A percentile compares a stretch with the other conserved stretches of the same genome.
Conservation (phyloP, 257 asterid species). For the Fraxinus cuspidata region DNA sequence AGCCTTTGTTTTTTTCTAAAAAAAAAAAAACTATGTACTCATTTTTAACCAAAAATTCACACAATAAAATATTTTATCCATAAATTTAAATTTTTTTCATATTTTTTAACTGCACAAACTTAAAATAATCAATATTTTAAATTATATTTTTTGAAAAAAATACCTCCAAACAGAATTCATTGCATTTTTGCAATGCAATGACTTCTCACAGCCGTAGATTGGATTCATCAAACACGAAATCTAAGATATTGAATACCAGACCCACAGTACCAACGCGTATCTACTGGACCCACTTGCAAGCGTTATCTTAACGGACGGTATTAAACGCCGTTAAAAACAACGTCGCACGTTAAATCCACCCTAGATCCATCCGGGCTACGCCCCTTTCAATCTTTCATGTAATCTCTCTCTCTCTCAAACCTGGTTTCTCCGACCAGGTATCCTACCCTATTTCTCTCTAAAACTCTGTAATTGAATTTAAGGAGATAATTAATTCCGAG, state of each 20-base stretch:
- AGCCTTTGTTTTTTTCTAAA: too few species aligned
- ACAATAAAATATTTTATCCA: too few species aligned
- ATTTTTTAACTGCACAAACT: too few species aligned
- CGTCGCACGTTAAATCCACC: conserved; percentile 59
- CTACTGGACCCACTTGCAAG: conserved; percentile 35
- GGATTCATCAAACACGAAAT: conserved; percentile 30
- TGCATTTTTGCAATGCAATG: conserved; percentile 1
- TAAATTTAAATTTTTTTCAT: too few species aligned
- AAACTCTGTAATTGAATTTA: conserved; percentile 7
- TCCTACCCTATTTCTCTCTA: conserved; percentile 40
- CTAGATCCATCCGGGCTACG: conserved; percentile 50
- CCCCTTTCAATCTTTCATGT: conserved; percentile 27
- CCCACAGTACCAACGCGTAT: conserved; percentile 53
- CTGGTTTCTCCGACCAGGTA: conserved; percentile 47
- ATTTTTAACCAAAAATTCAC: too few species aligned
- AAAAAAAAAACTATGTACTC: too few species aligned
- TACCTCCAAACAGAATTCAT: too few species aligned
- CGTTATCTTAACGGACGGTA: conserved; percentile 35
- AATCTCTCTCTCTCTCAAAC: conserved; percentile 23
- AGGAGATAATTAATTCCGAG: conserved; percentile 26
- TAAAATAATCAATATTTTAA: too few species aligned
- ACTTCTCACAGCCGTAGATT: conserved; percentile 36
- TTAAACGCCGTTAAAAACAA: conserved; percentile 37
- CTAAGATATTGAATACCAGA: conserved; percentile 30
- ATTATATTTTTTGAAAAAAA: too few species aligned